Conservation (phyloP, 805 yeast genomes). For the Starmera pachycereana region DNA sequence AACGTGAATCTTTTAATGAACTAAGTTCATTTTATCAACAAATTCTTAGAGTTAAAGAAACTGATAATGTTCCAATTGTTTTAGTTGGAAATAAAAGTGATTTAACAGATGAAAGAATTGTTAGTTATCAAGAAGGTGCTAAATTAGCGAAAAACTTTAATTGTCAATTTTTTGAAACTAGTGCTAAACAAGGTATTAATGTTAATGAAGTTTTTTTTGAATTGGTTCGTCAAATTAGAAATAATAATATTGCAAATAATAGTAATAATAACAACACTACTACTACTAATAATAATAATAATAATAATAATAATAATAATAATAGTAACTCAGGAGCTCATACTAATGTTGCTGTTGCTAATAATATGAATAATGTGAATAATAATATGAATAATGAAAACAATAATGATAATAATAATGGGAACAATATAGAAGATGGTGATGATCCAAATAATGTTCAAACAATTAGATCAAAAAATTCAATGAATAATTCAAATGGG, state of each 20-base stretch:
- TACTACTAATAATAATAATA: not conserved
- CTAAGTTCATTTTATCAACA: conserved; percentile 72
- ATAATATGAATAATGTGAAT: not conserved
- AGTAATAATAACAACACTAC: not conserved
- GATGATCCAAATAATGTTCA: too few species aligned
- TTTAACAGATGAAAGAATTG: conserved; percentile 66
- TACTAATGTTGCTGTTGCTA: too few species aligned
- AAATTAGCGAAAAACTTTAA: conserved; percentile 53
- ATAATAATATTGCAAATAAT: conserved; percentile 5
- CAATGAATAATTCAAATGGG: not conserved
- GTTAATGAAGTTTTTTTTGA: conserved; percentile 80
- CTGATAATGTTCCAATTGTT: conserved; percentile 65
- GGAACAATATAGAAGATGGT: too few species aligned
- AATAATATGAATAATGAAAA: not conserved
- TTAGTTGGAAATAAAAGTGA: conserved; percentile 79
- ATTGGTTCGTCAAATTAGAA: conserved; percentile 46
- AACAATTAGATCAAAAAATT: too few species aligned
- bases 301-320: not conserved
- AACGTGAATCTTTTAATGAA: conserved; percentile 78
- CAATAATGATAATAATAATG: too few species aligned
- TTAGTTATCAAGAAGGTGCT: conserved; percentile 53
- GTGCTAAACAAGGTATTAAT: conserved; percentile 84
- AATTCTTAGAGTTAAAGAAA: conserved; percentile 66
- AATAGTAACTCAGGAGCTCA: too few species aligned
- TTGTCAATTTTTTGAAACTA: conserved; percentile 79